Base-by-base conservation (phyloP, 2,329 filamentous ascomycete genomes). In the Ceratocystis lukuohia region DNA sequence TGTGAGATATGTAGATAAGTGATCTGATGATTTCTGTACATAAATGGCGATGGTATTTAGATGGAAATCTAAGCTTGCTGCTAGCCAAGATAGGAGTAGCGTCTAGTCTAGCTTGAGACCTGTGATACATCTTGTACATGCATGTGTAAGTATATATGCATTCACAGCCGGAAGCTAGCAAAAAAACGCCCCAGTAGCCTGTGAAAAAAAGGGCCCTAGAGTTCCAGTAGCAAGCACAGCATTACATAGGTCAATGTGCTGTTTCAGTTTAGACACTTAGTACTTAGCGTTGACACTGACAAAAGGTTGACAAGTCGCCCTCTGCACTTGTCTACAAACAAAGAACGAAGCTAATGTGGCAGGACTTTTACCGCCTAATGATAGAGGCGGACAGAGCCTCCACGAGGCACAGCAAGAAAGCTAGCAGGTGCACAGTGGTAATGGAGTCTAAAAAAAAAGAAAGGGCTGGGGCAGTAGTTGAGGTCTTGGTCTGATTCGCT, bases 191-290 rank as follows among this genome's bases (percentile, higher is more conserved):
- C 37, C 37, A 41, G 37, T 15, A 15, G 37, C 37, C 37, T 41
- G 37, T 15, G 37, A 41, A 41, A 37, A 37, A 41, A 41, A 41
- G 10, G 37, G 37, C 37, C 37, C 37, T 41, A 12, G 10, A 41
- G 37, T 41, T 41, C 37, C 10, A 41, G 48, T 57, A 22, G 53
- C 10, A 15, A 57, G 28, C 12, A 30, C 56, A 8, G 25, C 22
- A 59, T 59, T 59, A 4, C 28, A 30, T 25, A 37, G 15, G 28
- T 37, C 17, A 37, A 59, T 25, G 37, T 22, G 7, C 17, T 59
- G 56, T 59, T 59, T 59, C 56, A 59, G 28, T 20, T 37, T 37
- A n/a, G n/a, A n/a, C 56, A 59, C 56, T 59, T n/a, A 20, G 28
- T 30, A 59, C 28, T 57, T 33, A 37, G 56, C 15, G 33, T 20